Evolutionary conservation across 768 basidiomycete species (phyloP), one percentile per base, ranked within the genome.

Genomic region (Podaxis sp.): DNA sequence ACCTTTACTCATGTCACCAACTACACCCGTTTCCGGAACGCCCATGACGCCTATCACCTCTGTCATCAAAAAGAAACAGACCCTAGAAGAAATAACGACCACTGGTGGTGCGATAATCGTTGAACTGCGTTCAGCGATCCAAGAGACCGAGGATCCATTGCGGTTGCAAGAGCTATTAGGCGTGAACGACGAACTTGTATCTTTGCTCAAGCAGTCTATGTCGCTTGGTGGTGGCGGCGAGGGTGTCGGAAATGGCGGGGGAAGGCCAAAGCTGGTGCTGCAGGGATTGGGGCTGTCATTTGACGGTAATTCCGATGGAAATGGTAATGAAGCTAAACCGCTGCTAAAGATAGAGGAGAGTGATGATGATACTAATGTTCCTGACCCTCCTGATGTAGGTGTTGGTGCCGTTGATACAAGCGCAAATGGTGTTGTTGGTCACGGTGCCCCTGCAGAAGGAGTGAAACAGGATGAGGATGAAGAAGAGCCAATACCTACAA

Each of bases 151-250:
- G 2, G 86, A 91, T 64, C 83, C 87, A 0, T 68, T 76, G 24
- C 81, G 84, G 59, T 71, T 94, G 70, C 86, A 88, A 64, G 87
- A 86, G 56, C 77, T 96, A 12, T 78, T 96, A 8, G 75, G 68
- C 1, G 73, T 95, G 25, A 91, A 92, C 66, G 96, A 97, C 70
- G 77, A 79, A 43, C 76, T 98, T 24, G 83, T 84, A 7, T 72
- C 76, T 0, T 73, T 87, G 11, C 69, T 96, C 17, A 81, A 83
- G 55, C 78, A 77, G 24, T 33, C 33, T 33, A 76, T 85, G 3
- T 73, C 79, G 1, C 61, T 72, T n/a, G 73, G 75, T 24, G 33
- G 75, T 13, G 17, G 19, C 17, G n/a, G 36, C 36, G 29, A 33
- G 17, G 33, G 53, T 37, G 36, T 12, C 51, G 58, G 37, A 17